phyloP scores from a whole-genome alignment of 192 early-diverging fungal species.

The Chytriomyces hyalinus region DNA sequence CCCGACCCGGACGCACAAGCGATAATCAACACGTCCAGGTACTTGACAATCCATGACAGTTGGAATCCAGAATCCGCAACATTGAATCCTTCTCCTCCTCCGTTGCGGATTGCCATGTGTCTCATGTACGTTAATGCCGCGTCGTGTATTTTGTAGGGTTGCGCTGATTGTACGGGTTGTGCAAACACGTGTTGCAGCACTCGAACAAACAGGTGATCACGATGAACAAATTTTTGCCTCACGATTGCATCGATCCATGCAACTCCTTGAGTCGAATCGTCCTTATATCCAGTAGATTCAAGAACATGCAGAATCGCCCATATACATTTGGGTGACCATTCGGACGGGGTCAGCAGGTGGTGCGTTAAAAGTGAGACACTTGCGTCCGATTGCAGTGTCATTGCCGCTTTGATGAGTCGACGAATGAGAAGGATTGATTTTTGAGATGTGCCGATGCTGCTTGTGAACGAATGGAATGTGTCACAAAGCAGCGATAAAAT shows the following conservation, averaged over 20 bases:
- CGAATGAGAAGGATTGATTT: not conserved
- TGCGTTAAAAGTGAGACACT: not conserved
- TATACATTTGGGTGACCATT: constrained; percentile 1
- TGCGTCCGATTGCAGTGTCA: not conserved
- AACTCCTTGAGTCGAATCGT: not conserved
- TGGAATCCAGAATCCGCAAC: not conserved
- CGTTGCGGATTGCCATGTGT: not conserved
- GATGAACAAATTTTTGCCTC: not conserved
- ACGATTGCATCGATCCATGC: not conserved
- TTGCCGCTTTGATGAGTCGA: not conserved
- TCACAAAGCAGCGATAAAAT: constrained; percentile 5
- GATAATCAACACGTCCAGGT: constrained; percentile 25
- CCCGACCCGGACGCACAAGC: constrained; percentile 8
- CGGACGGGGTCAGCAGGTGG: not conserved
- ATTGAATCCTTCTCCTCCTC: not conserved
- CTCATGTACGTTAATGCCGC: constrained; percentile 1
- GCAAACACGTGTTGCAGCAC: constrained; percentile 10
- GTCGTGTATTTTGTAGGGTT: not conserved
- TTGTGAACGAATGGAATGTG: not conserved
- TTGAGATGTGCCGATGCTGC: not conserved
- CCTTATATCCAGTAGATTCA: not conserved
- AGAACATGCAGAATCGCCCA: constrained; percentile 10
- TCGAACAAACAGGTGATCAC: constrained; percentile 14
- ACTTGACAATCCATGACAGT: constrained; percentile 11
- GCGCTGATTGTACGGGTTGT: not conserved